Base-by-base conservation (phyloP, 2,329 filamentous ascomycete genomes). In the Stromatinia cepivora region DNA sequence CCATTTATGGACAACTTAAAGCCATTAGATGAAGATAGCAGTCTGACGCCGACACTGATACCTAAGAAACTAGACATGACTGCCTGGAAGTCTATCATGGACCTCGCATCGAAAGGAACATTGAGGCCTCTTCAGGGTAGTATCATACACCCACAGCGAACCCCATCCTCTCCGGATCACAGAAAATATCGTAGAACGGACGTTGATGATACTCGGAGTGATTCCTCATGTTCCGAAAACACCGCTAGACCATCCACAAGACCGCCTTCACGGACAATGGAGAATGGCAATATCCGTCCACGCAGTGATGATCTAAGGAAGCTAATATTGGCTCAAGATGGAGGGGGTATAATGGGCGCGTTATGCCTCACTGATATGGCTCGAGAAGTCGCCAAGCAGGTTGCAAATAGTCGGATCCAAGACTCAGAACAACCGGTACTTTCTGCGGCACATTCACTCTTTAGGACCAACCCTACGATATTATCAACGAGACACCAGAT, bases 181-280 rank as follows among this genome's bases (percentile, higher is more conserved):
- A 63, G 28, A 4, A 63, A 63, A 25, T 63, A 50, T 63, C 59
- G 59, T 25, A 45, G 45, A 50, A 63, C 31, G 6, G 45, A 36
- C 2, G 22, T 50, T 62, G 13, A 25, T 39, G 22, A 63, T 39
- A 20, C 22, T 50, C 22, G 22, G 8, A 20, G 31, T 63, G 22
- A 25, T 25, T 50, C 22, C 13, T 13, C 22, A 4, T n/a, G 15
- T 50, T 36, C 22, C 11, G 28, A 48, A 1, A 62, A 31, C 28
- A 62, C 25, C 6, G 28, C 28, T 34, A n/a, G 20, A 48, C n/a
- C 20, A n/a, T 17, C 58, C 13, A n/a, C 28, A 28, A 36, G 20
- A 31, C 34, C 28, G 13, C 28, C 42, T 48, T 62, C 20, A 25
- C 31, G n/a, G 20, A 34, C 28, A 31, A 48, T 10, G 42, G 45